Conservation (phyloP, 75 land plant genomes). For the Selaginella moellendorffii region DNA sequence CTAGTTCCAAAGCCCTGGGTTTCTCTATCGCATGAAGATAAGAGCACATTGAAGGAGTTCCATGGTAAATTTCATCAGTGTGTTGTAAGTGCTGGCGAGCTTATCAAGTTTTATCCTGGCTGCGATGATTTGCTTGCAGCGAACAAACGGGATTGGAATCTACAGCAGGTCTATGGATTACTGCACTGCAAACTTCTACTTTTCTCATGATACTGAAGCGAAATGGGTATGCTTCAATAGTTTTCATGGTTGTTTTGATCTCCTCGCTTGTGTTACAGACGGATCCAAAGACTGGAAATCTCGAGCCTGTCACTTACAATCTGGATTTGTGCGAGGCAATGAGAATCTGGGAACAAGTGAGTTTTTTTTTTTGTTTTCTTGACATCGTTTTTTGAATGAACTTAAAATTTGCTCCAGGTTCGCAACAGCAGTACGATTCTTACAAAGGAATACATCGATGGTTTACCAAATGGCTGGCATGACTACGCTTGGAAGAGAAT, state of each 20-base stretch:
- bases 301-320: constrained; percentile 59
- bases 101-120: background rate
- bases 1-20: background rate
- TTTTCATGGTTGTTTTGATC: background rate
- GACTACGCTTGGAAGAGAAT: constrained; percentile 94
- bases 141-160: constrained; percentile 73
- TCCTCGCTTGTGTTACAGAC: constrained; percentile 28
- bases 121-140: constrained; percentile 30
- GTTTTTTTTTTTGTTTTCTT: constrained; percentile 7
- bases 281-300: constrained; percentile 76
- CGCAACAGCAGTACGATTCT: constrained; percentile 80
- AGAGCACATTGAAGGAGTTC: constrained; percentile 26
- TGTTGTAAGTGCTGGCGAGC: constrained; percentile 37
- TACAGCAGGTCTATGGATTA: constrained; percentile 39
- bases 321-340: constrained; percentile 79
- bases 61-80: constrained; percentile 40
- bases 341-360: constrained; percentile 80
- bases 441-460: constrained; percentile 80
- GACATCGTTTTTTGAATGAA: background rate
- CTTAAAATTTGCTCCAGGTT: constrained; percentile 29
- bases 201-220: constrained; percentile 45
- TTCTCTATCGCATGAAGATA: constrained; percentile 28
- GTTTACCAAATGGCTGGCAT: constrained; percentile 85
- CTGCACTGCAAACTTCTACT: constrained; percentile 42
- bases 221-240: constrained; percentile 50